These are phyloP conservation scores for Solanum boliviense DNA, from an alignment of 257 asterid species.

Conservation along the genomic window DNA sequence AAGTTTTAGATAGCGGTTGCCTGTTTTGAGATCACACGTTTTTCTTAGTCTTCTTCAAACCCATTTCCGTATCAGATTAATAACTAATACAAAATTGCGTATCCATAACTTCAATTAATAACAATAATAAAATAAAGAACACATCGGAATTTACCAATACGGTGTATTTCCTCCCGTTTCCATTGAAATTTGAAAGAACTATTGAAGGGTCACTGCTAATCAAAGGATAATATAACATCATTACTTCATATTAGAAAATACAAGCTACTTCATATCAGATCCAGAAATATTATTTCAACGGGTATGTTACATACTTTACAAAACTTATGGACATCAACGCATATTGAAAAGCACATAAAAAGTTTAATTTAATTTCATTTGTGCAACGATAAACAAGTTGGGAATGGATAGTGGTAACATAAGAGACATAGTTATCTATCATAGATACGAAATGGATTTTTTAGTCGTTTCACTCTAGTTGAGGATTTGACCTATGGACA, in stretches of 20 bases:
- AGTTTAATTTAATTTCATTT: background rate
- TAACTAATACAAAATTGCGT: background rate
- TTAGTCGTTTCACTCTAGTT: background rate
- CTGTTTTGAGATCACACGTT: background rate
- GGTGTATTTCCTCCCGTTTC: slow-evolving; percentile 51
- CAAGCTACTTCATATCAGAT: background rate
- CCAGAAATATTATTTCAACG: background rate
- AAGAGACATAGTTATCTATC: background rate
- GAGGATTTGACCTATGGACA: background rate
- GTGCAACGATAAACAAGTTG: background rate
- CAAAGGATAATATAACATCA: background rate
- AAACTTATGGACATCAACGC: background rate
- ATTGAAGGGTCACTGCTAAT: slow-evolving; percentile 38
- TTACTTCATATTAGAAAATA: background rate
- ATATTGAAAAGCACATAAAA: background rate
- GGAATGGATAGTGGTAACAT: background rate
- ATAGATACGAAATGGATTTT: background rate
- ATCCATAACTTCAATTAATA: background rate
- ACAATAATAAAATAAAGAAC: background rate
- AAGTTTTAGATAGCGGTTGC: background rate
- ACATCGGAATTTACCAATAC: slow-evolving; percentile 39
- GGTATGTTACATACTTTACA: background rate
- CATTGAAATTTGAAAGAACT: slow-evolving; percentile 19
- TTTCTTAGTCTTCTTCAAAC: background rate
- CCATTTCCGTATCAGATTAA: background rate